Percentiles rank a stretch among this genome's conserved stretches.
These are phyloP conservation scores for Rhinocladiella mackenziei DNA, from an alignment of 2,329 filamentous ascomycete genomes.

Conservation along the genomic window DNA sequence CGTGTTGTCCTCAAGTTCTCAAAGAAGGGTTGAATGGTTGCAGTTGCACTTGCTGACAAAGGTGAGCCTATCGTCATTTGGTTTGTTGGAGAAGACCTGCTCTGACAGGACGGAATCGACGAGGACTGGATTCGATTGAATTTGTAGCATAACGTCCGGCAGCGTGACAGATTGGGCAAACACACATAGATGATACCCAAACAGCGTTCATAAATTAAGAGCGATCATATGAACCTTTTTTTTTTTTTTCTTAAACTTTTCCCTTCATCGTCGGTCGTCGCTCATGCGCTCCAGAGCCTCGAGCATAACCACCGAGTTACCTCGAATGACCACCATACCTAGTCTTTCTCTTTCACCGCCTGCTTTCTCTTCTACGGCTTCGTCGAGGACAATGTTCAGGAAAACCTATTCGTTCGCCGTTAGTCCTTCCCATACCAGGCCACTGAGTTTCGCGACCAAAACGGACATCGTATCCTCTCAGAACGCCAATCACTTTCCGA, in stretches of 20 bases:
- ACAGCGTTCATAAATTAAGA: no score
- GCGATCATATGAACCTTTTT: no score
- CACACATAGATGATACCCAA: slow-evolving; percentile 10
- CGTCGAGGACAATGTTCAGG: slow-evolving; percentile 95
- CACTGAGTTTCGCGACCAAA: no score
- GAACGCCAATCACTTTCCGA: slow-evolving; percentile 89
- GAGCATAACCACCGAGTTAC: slow-evolving; percentile 97
- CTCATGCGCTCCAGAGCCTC: slow-evolving; percentile 49
- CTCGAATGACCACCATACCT: slow-evolving; percentile 95
- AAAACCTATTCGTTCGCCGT: slow-evolving; percentile 65
- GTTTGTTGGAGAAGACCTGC: no score
- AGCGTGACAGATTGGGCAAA: no score
- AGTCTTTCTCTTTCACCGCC: slow-evolving; percentile 85
- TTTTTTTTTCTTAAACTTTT: slow-evolving; percentile 4
- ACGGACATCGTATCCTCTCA: slow-evolving; percentile 92
- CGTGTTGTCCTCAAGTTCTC: slow-evolving; percentile 40
- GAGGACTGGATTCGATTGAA: no score
- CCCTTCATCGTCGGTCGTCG: slow-evolving; percentile 24
- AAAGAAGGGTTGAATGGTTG: slow-evolving; percentile 40
- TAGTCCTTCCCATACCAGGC: neutral
- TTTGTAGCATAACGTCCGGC: no score
- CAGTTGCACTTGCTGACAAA: no score
- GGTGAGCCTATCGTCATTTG: no score
- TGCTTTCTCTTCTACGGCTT: slow-evolving; percentile 90
- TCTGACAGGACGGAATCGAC: no score